Base-by-base conservation (phyloP, 768 basidiomycete species). In the Boletus pseudo-olivaceus region DNA sequence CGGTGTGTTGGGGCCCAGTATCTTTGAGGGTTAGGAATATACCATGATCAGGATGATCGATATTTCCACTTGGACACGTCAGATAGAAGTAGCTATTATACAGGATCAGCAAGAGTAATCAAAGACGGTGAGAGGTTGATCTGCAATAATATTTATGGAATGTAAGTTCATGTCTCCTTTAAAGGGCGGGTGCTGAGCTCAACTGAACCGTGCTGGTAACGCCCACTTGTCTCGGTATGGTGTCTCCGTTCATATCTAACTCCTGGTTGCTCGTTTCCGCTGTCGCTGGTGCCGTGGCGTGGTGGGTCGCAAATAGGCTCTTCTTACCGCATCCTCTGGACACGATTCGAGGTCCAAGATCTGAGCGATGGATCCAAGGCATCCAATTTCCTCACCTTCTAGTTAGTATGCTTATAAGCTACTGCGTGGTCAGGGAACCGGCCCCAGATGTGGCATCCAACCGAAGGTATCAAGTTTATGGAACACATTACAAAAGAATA, bases 391-490 rank as follows among this genome's bases (percentile, higher is more conserved):
- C 5, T 19, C 19, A 39, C 10, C 10, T 9, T 7, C 47, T 14
- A 20, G 11, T 32, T 14, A 30, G 9, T 10, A 12, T 7, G 23
- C 39, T 41, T 23, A 23, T 23, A 23, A 23, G 23, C 4, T 49
- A 40, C 30, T 15, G 5, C 29, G 3, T 32, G 15, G 20, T 17
- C 20, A 49, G 49, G 49, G 2, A 42, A 51, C 32, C 30, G 49
- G 23, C 26, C 49, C 11, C 49, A 42, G 23, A 42, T 51, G 20
- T 51, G 49, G 49, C 40, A 51, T 19, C 49, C 40, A 17, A 51
- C 40, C 11, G 23, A 51, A 26, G 49, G 49, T 32, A 9, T 51
- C 7, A 42, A 33, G 7, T 51, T 51, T 34, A 51, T 51, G 49
- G 27, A 34, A 33, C 40, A 33, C 3, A 51, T 51, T 12, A 51